Percentiles rank a stretch among this genome's conserved stretches.
Evolutionary conservation across 2,329 filamentous ascomycete genomes (phyloP).

Genomic region (Fusarium sp.): DNA sequence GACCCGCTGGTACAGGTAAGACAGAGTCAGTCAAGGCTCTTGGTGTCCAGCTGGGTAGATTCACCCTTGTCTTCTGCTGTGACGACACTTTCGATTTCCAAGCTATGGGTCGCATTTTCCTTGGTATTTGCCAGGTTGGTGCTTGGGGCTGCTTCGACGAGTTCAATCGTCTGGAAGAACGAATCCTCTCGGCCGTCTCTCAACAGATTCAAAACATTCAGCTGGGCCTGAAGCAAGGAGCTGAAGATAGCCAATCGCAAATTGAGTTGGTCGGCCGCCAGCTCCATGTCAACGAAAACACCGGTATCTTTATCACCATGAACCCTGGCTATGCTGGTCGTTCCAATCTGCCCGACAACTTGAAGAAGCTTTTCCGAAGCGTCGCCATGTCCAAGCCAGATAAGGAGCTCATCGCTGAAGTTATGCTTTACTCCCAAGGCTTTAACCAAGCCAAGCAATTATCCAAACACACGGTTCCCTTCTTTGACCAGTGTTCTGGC

Average conservation of each 20-base stretch:
- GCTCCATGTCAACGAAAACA: constrained; percentile 88
- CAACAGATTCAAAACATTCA: constrained; percentile 99
- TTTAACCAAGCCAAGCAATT: constrained; percentile 96
- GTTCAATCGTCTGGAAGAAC: constrained; percentile 98
- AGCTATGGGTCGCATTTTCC: constrained; percentile 98
- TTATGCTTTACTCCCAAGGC: constrained; percentile 99
- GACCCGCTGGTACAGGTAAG: constrained; percentile 97
- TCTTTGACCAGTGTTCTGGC: constrained; percentile 90
- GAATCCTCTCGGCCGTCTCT: constrained; percentile 96
- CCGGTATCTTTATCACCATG: constrained; percentile 99
- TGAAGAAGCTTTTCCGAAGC: constrained; percentile 99
- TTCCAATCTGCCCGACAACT: constrained; percentile 96
- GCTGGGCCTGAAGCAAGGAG: constrained; percentile 87
- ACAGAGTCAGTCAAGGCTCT: constrained; percentile 99
- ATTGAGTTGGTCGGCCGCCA: constrained; percentile 96
- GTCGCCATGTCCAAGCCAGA: constrained; percentile 99
- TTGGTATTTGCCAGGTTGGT: constrained; percentile 98
- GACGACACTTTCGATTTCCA: constrained; percentile 99
- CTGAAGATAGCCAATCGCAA: constrained; percentile 82
- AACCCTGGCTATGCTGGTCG: constrained; percentile 98
- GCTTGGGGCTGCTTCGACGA: constrained; percentile 99
- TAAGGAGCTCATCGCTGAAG: constrained; percentile 98
- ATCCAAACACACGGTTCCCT: constrained; percentile 95
- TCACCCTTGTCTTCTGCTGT: constrained; percentile 98
- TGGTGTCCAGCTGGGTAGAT: constrained; percentile 93